Conservation (phyloP, 2,329 filamentous ascomycete genomes). For the Trichoderma simmonsii region DNA sequence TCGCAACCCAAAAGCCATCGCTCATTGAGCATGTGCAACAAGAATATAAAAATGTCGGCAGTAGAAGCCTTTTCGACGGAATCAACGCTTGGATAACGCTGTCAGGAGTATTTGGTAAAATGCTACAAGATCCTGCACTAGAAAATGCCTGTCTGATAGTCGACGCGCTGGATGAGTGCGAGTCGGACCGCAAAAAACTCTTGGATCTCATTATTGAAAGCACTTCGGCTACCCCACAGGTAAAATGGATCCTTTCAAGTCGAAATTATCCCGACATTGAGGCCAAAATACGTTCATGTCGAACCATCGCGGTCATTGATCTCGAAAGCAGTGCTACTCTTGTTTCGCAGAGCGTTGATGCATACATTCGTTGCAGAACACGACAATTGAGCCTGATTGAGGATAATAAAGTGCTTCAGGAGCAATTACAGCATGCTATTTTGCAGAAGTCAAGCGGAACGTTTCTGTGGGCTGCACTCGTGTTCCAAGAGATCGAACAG, state of each 20-base stretch:
- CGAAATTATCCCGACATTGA: background rate
- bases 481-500: background rate
- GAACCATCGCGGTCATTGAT: background rate
- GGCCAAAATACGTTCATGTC: background rate
- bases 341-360: background rate
- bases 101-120: fast-evolving
- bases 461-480: background rate
- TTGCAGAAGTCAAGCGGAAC: background rate
- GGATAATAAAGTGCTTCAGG: background rate
- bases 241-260: background rate
- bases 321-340: background rate
- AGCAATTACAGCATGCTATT: background rate
- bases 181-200: background rate
- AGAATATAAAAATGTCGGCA: background rate
- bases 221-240: background rate
- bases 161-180: background rate
- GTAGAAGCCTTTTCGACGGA: background rate
- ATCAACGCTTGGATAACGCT: background rate
- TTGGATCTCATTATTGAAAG: background rate
- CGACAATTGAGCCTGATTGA: background rate
- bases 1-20: background rate
- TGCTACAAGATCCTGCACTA: background rate
- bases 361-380: background rate
- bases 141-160: background rate
- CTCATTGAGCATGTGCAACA: background rate